These are phyloP conservation scores for Mortierella sp. DNA, from an alignment of 371 early-diverging fungal species.

Conservation along the genomic window DNA sequence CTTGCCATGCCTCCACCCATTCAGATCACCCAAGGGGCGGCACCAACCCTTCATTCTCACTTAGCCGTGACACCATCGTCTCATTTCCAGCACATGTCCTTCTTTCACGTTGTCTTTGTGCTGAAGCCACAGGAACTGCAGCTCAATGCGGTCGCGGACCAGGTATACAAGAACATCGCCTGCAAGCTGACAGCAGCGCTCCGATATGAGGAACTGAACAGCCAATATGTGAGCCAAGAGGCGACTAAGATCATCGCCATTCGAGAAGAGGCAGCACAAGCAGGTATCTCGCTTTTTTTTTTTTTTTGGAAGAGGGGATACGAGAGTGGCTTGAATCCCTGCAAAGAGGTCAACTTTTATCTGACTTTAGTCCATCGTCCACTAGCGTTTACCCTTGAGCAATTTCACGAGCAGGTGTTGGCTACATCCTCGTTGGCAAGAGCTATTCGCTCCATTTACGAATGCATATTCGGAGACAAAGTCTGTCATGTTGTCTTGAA, in stretches of 20 bases:
- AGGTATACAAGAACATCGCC: constrained; percentile 79
- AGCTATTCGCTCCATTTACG: constrained; percentile 70
- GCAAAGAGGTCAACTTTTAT: too few relatives aligned
- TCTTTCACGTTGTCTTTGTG: constrained; percentile 88
- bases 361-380: background rate
- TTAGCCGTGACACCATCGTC: constrained; percentile 29
- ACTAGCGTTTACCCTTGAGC: constrained; percentile 30
- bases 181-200: constrained; percentile 79
- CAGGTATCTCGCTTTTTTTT: constrained; percentile 38
- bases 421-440: constrained; percentile 64
- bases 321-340: too few relatives aligned
- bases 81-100: constrained; percentile 67
- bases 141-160: constrained; percentile 70
- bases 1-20: constrained; percentile 35
- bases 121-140: constrained; percentile 68
- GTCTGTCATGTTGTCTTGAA: constrained; percentile 80
- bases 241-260: constrained; percentile 76
- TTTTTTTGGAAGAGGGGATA: too few relatives aligned
- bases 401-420: constrained; percentile 51
- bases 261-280: constrained; percentile 67
- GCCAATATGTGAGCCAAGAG: constrained; percentile 83
- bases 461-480: constrained; percentile 63
- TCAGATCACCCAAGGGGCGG: constrained; percentile 26
- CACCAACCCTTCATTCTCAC: constrained; percentile 14
- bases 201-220: constrained; percentile 83